Conservation (phyloP, 2,329 filamentous ascomycete genomes). For the Sporothrix curviconia region DNA sequence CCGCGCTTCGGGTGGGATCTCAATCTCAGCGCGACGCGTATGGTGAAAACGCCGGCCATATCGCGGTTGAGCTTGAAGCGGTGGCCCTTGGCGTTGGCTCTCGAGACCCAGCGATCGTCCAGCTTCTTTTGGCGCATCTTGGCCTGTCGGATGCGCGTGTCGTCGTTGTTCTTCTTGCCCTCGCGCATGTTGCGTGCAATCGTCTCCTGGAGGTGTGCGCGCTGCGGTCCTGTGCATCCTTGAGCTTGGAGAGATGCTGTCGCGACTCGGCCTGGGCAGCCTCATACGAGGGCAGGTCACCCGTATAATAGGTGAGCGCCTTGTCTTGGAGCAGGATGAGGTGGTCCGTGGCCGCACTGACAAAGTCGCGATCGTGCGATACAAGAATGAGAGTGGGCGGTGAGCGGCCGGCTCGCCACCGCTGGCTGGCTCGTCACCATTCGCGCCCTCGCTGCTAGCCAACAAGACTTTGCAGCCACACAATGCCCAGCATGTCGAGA, state of each 20-base stretch:
- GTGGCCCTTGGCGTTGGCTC: conserved; percentile 64
- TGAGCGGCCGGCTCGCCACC: not conserved
- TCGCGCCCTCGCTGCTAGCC: conserved; percentile 29
- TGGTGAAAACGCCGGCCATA: conserved; percentile 54
- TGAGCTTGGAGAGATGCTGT: conserved; percentile 64
- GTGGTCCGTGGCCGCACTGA: conserved; percentile 66
- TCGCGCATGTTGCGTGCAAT: conserved; percentile 68
- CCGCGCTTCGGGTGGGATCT: conserved; percentile 59
- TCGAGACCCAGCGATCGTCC: conserved; percentile 71
- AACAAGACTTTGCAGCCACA: conserved; percentile 76
- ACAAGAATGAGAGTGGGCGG: conserved; percentile 65
- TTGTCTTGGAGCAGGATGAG: conserved; percentile 65
- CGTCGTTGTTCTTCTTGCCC: conserved; percentile 70
- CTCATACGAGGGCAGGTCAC: conserved; percentile 68
- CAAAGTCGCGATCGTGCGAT: conserved; percentile 79
- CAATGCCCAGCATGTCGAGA: conserved; percentile 72
- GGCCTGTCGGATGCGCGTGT: conserved; percentile 80
- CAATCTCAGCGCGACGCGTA: conserved; percentile 58
- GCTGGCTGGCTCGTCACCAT: not conserved
- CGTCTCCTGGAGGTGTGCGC: conserved; percentile 71
- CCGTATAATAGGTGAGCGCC: conserved; percentile 63
- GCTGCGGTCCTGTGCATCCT: conserved; percentile 77
- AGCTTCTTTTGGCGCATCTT: conserved; percentile 80
- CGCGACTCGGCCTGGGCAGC: conserved; percentile 60
- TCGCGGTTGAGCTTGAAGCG: conserved; percentile 79